Percentiles rank a stretch among this genome's conserved stretches.
Conservation (phyloP, 169 alveolate species). For the Toxoplasma gondii region DNA sequence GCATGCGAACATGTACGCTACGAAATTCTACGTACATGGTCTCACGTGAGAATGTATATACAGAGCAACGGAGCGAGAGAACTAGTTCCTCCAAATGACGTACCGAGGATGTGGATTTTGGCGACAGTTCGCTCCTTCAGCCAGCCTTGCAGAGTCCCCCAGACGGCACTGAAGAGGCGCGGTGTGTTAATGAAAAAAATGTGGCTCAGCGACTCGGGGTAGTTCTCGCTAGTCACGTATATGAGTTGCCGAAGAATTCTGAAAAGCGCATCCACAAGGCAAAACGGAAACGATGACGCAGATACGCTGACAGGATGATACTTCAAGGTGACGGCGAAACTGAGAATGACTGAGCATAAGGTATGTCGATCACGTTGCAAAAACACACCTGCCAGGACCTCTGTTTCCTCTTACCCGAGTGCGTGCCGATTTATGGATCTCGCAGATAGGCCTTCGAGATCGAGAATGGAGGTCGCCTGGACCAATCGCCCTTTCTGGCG, state of each 20-base stretch:
- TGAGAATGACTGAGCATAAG: too few relatives aligned
- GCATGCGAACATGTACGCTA: too few relatives aligned
- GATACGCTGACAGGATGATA: too few relatives aligned
- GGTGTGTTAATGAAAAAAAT: conserved; percentile 69
- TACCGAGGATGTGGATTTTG: conserved; percentile 64
- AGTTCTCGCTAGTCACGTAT: conserved; percentile 59
- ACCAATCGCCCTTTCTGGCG: conserved; percentile 60
- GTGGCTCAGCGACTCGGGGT: conserved; percentile 63
- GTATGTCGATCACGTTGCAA: too few relatives aligned
- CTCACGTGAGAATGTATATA: too few relatives aligned
- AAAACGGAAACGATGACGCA: background rate
- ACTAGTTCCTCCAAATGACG: background rate
- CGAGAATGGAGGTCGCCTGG: conserved; percentile 59
- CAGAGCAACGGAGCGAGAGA: too few relatives aligned
- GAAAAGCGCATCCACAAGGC: background rate
- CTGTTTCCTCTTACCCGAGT: conserved; percentile 30
- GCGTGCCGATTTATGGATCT: conserved; percentile 65
- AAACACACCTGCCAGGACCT: too few relatives aligned
- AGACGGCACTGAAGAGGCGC: conserved; percentile 55
- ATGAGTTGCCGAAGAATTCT: conserved; percentile 58
- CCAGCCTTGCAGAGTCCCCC: conserved; percentile 65
- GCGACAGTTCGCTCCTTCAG: conserved; percentile 64
- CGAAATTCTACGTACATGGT: too few relatives aligned
- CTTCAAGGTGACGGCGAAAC: too few relatives aligned
- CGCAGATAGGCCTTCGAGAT: conserved; percentile 67